Percentiles rank a stretch among this genome's conserved stretches.
Conservation (phyloP, 1,284 basidiomycete species). For the Ustilago bromivora region DNA sequence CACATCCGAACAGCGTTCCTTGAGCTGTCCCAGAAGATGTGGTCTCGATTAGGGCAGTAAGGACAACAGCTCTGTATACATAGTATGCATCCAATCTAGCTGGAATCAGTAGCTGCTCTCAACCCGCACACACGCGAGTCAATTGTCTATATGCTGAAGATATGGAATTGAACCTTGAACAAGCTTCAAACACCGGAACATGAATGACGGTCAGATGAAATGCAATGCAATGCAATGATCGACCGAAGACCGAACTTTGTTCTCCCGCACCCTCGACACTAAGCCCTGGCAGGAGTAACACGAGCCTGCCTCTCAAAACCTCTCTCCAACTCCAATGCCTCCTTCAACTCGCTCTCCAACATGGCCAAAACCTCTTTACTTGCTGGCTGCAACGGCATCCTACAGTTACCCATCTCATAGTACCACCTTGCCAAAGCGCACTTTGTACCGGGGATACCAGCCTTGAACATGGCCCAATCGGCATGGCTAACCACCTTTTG, state of each 20-base stretch:
- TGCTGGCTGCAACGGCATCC: constrained; percentile 80
- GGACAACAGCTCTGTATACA: neutral
- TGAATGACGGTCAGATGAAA: neutral
- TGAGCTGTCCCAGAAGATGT: constrained; percentile 42
- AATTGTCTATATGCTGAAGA: neutral
- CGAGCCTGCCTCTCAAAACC: constrained; percentile 72
- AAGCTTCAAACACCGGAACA: neutral
- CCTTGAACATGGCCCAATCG: constrained; percentile 82
- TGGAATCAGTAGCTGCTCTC: no score
- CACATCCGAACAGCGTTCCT: constrained; percentile 37
- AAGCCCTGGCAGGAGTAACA: constrained; percentile 40
- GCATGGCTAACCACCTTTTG: constrained; percentile 83
- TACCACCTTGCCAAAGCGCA: constrained; percentile 77
- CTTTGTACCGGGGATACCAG: constrained; percentile 85
- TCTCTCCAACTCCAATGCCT: constrained; percentile 77
- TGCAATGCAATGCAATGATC: neutral
- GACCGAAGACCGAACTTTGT: neutral
- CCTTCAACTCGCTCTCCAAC: constrained; percentile 78
- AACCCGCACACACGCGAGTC: neutral
- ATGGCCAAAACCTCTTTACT: constrained; percentile 73
- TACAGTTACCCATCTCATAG: constrained; percentile 81
- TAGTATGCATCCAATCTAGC: neutral
- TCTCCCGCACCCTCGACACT: neutral
- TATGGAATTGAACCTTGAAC: neutral
- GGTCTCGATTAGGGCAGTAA: constrained; percentile 30